Evolutionary conservation across 345 rosid species (phyloP).

Genomic region (Pistacia atlantica): DNA sequence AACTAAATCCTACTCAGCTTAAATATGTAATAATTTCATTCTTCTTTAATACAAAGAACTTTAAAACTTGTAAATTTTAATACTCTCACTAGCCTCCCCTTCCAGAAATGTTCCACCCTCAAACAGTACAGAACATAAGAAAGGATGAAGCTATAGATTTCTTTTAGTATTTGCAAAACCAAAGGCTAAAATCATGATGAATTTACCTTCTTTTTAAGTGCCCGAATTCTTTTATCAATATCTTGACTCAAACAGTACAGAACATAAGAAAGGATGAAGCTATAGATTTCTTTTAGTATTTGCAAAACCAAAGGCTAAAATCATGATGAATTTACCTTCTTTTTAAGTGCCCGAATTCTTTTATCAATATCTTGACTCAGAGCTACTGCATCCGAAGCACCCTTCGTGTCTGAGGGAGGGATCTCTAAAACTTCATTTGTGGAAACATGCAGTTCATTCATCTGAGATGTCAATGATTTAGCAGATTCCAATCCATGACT

Average conservation of each 20-base stretch:
- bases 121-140: not conserved
- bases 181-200: constrained; percentile 14
- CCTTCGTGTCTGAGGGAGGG: constrained; percentile 41
- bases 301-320: constrained; percentile 3
- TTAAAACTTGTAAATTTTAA: not conserved
- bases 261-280: not conserved
- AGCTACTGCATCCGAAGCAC: constrained; percentile 38
- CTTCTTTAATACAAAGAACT: not conserved
- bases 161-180: not conserved
- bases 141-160: not conserved
- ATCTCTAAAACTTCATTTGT: constrained; percentile 34
- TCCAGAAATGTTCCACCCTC: not conserved
- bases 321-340: constrained; percentile 62
- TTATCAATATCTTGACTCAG: constrained; percentile 68
- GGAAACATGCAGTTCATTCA: constrained; percentile 67
- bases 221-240: constrained; percentile 76
- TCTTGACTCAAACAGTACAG: constrained; percentile 38
- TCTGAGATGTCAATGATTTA: constrained; percentile 60
- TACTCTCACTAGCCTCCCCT: constrained; percentile 1
- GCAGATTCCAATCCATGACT: constrained; percentile 43
- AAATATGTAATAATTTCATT: not conserved
- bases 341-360: constrained; percentile 81
- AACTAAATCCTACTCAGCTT: not conserved
- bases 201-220: constrained; percentile 88
- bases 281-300: constrained; percentile 2